A percentile compares a stretch with the other conserved stretches of the same genome.
These are phyloP conservation scores for Paralagenidium karlingii DNA, from an alignment of 352 stramenopile species.

Conservation along the genomic window DNA sequence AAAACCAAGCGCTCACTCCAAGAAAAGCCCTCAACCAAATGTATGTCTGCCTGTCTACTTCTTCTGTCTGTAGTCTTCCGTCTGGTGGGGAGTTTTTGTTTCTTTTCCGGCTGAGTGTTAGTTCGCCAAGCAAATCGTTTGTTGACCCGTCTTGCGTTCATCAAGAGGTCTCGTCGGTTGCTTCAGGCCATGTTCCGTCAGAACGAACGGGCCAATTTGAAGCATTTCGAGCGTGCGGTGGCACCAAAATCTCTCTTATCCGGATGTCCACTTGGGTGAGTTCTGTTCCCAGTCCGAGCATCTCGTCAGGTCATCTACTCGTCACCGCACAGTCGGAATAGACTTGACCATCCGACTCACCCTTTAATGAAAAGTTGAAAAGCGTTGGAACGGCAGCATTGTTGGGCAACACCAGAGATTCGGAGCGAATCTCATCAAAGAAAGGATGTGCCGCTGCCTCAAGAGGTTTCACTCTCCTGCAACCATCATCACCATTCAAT, in stretches of 20 bases:
- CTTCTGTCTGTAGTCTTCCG: background rate
- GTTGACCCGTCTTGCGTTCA: conserved; percentile 8
- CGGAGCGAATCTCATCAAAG: conserved; percentile 95
- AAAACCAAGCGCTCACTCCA: too few species aligned
- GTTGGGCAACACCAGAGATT: conserved; percentile 74
- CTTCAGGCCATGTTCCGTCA: conserved; percentile 53
- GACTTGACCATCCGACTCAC: conserved; percentile 22
- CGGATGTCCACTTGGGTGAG: conserved; percentile 55
- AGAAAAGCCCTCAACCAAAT: background rate
- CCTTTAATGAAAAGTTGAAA: conserved; percentile 92
- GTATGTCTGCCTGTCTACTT: background rate
- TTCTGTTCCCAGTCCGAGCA: conserved; percentile 17
- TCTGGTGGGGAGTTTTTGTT: background rate
- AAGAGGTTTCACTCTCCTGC: conserved; percentile 59
- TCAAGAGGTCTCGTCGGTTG: conserved; percentile 8
- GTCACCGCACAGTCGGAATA: background rate
- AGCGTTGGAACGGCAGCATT: conserved; percentile 68
- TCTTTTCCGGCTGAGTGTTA: background rate
- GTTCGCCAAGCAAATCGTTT: background rate
- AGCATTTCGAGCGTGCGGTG: conserved; percentile 42
- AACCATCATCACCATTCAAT: background rate
- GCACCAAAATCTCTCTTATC: conserved; percentile 71
- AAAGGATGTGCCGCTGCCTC: conserved; percentile 91
- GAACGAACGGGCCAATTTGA: conserved; percentile 67
- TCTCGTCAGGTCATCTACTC: background rate